Conservation (phyloP, 2,329 filamentous ascomycete genomes). For the Ophiostoma australiae region DNA sequence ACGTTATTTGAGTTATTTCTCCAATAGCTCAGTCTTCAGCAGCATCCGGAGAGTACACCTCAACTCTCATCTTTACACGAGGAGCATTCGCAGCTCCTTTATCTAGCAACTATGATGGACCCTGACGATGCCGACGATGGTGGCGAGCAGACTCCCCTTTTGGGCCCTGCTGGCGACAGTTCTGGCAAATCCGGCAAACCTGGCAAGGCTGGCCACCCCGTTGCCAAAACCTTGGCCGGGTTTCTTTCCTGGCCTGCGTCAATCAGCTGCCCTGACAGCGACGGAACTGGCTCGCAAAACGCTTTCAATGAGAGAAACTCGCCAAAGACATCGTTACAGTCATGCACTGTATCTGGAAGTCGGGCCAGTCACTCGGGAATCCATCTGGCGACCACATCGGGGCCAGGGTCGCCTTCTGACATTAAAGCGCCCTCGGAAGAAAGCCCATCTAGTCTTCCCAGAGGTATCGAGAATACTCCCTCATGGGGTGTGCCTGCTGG, state of each 20-base stretch:
- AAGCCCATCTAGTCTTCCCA: no score
- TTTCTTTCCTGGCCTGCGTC: neutral
- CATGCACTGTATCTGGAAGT: neutral
- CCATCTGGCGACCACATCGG: neutral
- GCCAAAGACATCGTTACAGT: neutral
- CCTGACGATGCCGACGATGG: neutral
- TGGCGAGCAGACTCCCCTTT: neutral
- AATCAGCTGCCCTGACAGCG: neutral
- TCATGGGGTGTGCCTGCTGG: constrained; percentile 38
- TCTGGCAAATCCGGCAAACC: no score
- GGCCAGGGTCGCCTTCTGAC: neutral
- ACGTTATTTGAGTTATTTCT: no score
- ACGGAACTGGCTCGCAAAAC: no score
- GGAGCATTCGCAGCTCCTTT: neutral
- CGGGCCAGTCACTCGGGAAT: neutral
- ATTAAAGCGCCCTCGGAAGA: neutral
- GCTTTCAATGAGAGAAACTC: neutral
- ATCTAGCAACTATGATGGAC: neutral
- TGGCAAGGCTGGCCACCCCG: neutral
- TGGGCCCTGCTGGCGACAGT: neutral
- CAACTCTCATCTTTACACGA: neutral
- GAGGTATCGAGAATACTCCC: neutral
- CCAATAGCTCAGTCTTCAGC: neutral
- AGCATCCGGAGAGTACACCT: neutral
- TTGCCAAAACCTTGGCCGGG: neutral